These are phyloP conservation scores for Pythium grandisporangium DNA, from an alignment of 352 stramenopile genomes.

Conservation along the genomic window DNA sequence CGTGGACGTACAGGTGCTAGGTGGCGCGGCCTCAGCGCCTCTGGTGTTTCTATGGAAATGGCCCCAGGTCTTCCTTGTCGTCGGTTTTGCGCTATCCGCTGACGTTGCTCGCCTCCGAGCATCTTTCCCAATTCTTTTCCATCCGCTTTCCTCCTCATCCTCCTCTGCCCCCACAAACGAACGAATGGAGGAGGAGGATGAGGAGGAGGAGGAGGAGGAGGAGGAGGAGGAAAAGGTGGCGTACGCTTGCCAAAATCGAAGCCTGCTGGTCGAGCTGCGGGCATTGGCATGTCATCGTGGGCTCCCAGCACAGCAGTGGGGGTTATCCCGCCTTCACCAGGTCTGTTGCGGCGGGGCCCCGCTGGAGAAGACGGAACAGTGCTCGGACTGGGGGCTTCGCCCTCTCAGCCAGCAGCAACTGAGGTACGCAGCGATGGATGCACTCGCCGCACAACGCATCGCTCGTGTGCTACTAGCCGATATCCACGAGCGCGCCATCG, in stretches of 20 bases:
- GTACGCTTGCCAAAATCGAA: too few relatives aligned
- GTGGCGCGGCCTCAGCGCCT: constrained; percentile 17
- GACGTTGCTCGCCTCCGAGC: constrained; percentile 39
- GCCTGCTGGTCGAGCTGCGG: constrained; percentile 50
- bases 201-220: too few relatives aligned
- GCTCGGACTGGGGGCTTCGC: constrained; percentile 41
- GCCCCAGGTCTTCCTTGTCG: constrained; percentile 20
- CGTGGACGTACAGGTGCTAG: constrained; percentile 48
- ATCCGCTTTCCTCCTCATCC: too few relatives aligned
- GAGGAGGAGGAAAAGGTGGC: too few relatives aligned
- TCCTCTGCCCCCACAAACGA: too few relatives aligned
- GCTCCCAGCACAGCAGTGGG: constrained; percentile 37
- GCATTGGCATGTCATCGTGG: constrained; percentile 34
- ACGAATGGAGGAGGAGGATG: too few relatives aligned
- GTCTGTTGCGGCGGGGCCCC: constrained; percentile 24
- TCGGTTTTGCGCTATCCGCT: constrained; percentile 46
- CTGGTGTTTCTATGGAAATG: constrained; percentile 29
- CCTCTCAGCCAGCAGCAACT: constrained; percentile 31
- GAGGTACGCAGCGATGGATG: constrained; percentile 47
- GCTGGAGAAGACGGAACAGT: constrained; percentile 56
- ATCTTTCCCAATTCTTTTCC: constrained; percentile 32
- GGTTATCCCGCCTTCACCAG: constrained; percentile 33
- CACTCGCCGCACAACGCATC: constrained; percentile 33
- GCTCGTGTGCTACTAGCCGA: constrained; percentile 36
- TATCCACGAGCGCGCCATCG: too few relatives aligned